A percentile compares a stretch with the other conserved stretches of the same genome.
These are phyloP conservation scores for Adiantum capillusveneris DNA, from an alignment of 75 land plant genomes.

Conservation along the genomic window DNA sequence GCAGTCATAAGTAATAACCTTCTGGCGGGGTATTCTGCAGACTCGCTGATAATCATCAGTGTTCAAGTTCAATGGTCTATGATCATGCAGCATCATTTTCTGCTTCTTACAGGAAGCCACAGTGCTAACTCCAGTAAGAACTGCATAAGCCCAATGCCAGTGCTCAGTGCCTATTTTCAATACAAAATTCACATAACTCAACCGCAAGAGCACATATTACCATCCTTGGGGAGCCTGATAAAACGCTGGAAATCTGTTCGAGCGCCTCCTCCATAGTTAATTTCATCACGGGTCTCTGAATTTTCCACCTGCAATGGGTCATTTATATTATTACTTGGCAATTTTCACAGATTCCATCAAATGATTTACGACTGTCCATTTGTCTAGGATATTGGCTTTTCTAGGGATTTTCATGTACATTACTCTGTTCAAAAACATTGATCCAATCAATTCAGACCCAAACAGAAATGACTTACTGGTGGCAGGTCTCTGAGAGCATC, in stretches of 20 bases:
- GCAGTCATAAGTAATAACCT: slow-evolving; percentile 44
- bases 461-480: slow-evolving; percentile 31
- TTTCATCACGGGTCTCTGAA: slow-evolving; percentile 56
- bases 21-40: slow-evolving; percentile 57
- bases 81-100: slow-evolving; percentile 52
- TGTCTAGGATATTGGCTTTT: too few relatives aligned
- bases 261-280: slow-evolving; percentile 54
- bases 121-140: slow-evolving; percentile 8
- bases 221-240: slow-evolving; percentile 53
- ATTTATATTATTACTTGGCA: neutral
- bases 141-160: slow-evolving; percentile 6
- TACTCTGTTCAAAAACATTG: neutral
- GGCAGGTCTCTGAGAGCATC: slow-evolving; percentile 95
- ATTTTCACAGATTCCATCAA: neutral
- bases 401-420: neutral
- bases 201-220: slow-evolving; percentile 25
- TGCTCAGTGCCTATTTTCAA: too few relatives aligned
- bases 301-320: slow-evolving; percentile 43
- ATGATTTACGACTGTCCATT: neutral
- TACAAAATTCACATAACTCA: too few relatives aligned
- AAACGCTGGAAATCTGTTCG: slow-evolving; percentile 69
- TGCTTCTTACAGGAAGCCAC: slow-evolving; percentile 8
- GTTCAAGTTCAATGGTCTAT: slow-evolving; percentile 54
- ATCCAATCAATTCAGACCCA: neutral
- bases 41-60: slow-evolving; percentile 68